Evolutionary conservation across 495 filamentous ascomycete genomes (phyloP).

Genomic region (Lentithecium fluviatile): DNA sequence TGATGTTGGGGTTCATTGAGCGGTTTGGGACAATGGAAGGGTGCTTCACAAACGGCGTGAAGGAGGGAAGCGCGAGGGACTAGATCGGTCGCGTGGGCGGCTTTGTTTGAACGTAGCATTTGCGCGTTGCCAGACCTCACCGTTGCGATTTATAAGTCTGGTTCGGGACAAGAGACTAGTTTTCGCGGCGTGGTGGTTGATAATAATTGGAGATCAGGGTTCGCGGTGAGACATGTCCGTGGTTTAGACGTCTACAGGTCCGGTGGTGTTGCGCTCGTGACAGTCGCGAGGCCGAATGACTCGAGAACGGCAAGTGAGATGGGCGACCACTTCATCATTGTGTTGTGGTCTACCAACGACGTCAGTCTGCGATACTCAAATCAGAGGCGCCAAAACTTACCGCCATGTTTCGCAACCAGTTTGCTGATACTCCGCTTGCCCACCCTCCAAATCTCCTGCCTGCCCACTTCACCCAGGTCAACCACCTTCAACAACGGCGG

Average conservation of each 20-base stretch:
- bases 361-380: not conserved
- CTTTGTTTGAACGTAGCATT: too few species aligned
- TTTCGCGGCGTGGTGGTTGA: too few species aligned
- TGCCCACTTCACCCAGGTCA: conserved; percentile 33
- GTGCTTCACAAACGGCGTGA: too few species aligned
- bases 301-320: conserved; percentile 21
- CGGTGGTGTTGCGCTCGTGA: not conserved
- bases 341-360: conserved; percentile 28
- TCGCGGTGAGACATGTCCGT: not conserved
- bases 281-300: conserved; percentile 17
- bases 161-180: too few species aligned
- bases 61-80: too few species aligned
- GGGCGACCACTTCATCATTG: conserved; percentile 36
- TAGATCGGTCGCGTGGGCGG: too few species aligned
- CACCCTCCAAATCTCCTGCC: conserved; percentile 21
- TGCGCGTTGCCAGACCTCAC: too few species aligned
- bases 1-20: too few species aligned
- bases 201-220: too few species aligned
- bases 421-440: conserved; percentile 26
- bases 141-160: too few species aligned
- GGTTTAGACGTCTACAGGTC: not conserved
- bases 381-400: conserved; percentile 10
- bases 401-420: conserved; percentile 34
- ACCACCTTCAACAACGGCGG: conserved; percentile 8
- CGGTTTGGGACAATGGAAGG: too few species aligned